These are phyloP conservation scores for Geotrichum citri-aurantii DNA, from an alignment of 1,139 yeast species.

Conservation along the genomic window DNA sequence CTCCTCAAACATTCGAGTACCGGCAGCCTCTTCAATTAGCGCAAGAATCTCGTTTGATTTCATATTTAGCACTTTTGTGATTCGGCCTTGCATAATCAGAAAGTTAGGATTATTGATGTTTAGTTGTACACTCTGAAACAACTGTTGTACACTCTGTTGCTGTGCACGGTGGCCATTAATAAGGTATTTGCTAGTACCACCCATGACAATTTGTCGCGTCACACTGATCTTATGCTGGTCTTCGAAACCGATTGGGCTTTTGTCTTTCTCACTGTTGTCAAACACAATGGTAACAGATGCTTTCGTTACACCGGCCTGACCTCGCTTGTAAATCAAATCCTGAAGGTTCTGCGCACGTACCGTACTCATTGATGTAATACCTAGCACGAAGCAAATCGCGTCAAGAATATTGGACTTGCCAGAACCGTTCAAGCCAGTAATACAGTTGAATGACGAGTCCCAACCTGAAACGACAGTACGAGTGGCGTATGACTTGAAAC, in stretches of 20 bases:
- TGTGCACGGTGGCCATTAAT: slow-evolving; percentile 97
- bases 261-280: slow-evolving; percentile 69
- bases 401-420: slow-evolving; percentile 94
- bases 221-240: slow-evolving; percentile 76
- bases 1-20: slow-evolving; percentile 93
- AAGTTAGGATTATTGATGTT: slow-evolving; percentile 96
- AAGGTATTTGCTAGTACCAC: slow-evolving; percentile 87
- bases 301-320: slow-evolving; percentile 96
- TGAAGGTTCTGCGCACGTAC: slow-evolving; percentile 91
- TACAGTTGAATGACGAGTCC: slow-evolving; percentile 96
- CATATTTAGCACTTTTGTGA: slow-evolving; percentile 95
- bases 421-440: slow-evolving; percentile 95
- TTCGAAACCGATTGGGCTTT: slow-evolving; percentile 86
- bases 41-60: slow-evolving; percentile 85
- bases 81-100: slow-evolving; percentile 96
- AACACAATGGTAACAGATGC: slow-evolving; percentile 96
- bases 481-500: slow-evolving; percentile 95
- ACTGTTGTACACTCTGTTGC: slow-evolving; percentile 82
- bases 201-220: slow-evolving; percentile 84
- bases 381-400: slow-evolving; percentile 97
- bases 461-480: slow-evolving; percentile 93
- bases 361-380: slow-evolving; percentile 88
- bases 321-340: slow-evolving; percentile 91
- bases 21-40: slow-evolving; percentile 96
- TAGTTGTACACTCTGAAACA: slow-evolving; percentile 90